phyloP scores from a whole-genome alignment of 2,329 filamentous ascomycete species.

The Aspergillus sclerotialis region DNA sequence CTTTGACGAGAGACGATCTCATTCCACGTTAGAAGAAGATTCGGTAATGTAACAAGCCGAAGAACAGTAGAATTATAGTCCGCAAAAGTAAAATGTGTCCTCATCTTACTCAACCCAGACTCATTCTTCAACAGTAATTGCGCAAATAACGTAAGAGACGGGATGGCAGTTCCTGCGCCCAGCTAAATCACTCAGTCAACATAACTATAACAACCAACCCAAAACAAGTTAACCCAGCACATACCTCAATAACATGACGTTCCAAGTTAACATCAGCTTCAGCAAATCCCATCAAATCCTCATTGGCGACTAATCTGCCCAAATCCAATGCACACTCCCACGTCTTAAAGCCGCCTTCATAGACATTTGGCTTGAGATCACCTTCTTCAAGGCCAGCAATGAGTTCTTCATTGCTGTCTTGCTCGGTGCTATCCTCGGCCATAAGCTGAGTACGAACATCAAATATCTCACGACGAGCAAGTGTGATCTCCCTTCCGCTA shows the following conservation, averaged over 20 bases:
- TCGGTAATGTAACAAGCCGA: conserved; percentile 54
- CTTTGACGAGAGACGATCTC: conserved; percentile 10
- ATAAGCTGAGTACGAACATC: conserved; percentile 59
- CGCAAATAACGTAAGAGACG: conserved; percentile 49
- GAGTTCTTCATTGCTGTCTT: conserved; percentile 35
- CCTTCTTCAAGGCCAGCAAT: conserved; percentile 46
- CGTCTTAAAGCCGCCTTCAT: conserved; percentile 63
- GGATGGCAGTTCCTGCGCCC: conserved; percentile 58
- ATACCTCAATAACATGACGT: conserved; percentile 37
- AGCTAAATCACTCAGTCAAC: conserved; percentile 32
- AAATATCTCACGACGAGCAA: conserved; percentile 55
- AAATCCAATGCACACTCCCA: conserved; percentile 61
- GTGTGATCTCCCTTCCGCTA: conserved; percentile 11
- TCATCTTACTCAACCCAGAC: conserved; percentile 5
- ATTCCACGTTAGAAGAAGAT: conserved; percentile 52
- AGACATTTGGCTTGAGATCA: conserved; percentile 54
- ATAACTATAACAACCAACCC: background rate
- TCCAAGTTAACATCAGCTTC: conserved; percentile 9
- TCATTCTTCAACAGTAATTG: conserved; percentile 36
- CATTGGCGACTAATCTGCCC: conserved; percentile 31
- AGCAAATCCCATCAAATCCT: conserved; percentile 10
- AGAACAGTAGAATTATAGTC: conserved; percentile 58
- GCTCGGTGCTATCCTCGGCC: conserved; percentile 45
- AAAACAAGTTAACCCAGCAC: conserved; percentile 4
- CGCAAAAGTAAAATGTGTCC: conserved; percentile 47